Evolutionary conservation across 164 flowering plant species (phyloP).

Genomic region (Sextonia rubra): DNA sequence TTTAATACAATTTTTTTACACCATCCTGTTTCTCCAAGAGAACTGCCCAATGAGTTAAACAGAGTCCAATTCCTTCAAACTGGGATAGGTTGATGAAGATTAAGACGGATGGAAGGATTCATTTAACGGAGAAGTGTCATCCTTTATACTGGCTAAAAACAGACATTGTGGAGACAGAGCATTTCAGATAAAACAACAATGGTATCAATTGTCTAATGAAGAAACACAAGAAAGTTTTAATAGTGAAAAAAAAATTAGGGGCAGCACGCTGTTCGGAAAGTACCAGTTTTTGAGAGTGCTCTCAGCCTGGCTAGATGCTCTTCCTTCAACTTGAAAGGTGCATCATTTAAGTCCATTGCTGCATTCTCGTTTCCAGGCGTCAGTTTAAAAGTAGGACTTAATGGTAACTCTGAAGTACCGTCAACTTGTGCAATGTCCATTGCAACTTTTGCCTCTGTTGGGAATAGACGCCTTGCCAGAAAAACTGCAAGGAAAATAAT

Average conservation of each 20-base stretch:
- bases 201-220: neutral
- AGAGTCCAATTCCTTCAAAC: neutral
- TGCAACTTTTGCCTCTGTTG: constrained; percentile 78
- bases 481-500: constrained; percentile 43
- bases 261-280: neutral
- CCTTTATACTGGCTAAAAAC: neutral
- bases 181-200: neutral
- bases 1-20: neutral
- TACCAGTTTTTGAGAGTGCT: constrained; percentile 83
- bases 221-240: neutral
- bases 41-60: neutral
- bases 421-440: constrained; percentile 87
- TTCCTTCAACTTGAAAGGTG: constrained; percentile 68
- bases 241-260: neutral
- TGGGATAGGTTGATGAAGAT: neutral
- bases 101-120: neutral
- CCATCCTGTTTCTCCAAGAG: neutral
- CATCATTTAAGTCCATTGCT: constrained; percentile 66
- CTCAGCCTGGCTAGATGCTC: constrained; percentile 60
- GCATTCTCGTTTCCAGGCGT: constrained; percentile 32
- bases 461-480: constrained; percentile 70
- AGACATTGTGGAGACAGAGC: neutral
- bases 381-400: constrained; percentile 21
- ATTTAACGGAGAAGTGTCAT: neutral
- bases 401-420: constrained; percentile 53